phyloP scores from a whole-genome alignment of 169 alveolate species.

The Plasmodium berghei region DNA sequence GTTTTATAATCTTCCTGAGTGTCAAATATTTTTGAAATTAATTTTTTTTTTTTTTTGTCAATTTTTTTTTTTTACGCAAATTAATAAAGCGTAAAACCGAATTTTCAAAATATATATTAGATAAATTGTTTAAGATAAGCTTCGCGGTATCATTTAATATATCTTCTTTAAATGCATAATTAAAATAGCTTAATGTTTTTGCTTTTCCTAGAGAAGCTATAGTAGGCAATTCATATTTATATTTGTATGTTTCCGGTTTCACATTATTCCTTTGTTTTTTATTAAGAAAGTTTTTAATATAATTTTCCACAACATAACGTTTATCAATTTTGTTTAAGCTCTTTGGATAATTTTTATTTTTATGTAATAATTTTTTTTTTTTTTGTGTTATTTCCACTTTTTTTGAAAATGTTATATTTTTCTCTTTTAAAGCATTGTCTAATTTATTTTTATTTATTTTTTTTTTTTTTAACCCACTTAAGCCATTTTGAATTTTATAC shows the following conservation, averaged over 20 bases:
- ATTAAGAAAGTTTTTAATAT: background rate
- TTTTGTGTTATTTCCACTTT: background rate
- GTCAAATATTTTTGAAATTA: background rate
- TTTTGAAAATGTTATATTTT: no score
- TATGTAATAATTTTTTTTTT: conserved; percentile 3
- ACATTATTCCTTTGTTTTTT: conserved; percentile 11
- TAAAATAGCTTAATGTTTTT: conserved; percentile 48
- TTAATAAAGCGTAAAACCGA: background rate
- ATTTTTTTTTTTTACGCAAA: conserved; percentile 11
- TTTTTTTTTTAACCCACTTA: conserved; percentile 8
- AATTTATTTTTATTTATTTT: conserved; percentile 4
- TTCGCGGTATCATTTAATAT: conserved; percentile 11
- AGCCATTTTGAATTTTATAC: background rate
- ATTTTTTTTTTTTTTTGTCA: conserved; percentile 9
- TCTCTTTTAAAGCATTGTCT: conserved; percentile 10
- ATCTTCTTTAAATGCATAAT: conserved; percentile 16
- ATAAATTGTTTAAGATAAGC: conserved; percentile 41
- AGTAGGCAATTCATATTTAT: conserved; percentile 72
- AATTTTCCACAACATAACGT: background rate
- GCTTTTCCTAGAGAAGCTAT: conserved; percentile 74
- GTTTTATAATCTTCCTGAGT: no score
- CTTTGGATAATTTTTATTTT: conserved; percentile 7
- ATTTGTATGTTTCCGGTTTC: conserved; percentile 7
- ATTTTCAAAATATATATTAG: conserved; percentile 29
- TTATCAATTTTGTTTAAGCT: conserved; percentile 10